Percentiles rank a stretch among this genome's conserved stretches.
These are phyloP conservation scores for Plantago rigida DNA, from an alignment of 305 asterid species.

Conservation along the genomic window DNA sequence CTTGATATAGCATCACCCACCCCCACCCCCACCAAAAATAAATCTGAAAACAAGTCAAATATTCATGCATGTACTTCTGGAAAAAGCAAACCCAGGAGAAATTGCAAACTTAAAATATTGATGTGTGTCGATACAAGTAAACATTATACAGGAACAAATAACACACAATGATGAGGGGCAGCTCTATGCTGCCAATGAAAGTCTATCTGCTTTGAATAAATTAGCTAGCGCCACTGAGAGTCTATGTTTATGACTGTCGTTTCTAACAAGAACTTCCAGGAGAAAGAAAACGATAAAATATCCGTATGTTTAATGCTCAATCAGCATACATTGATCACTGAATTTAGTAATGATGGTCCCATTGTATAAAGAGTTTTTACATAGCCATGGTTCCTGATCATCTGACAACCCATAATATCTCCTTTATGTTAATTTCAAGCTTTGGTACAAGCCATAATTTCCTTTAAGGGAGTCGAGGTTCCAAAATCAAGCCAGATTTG, in stretches of 20 bases:
- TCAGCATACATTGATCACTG: neutral
- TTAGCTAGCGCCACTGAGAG: neutral
- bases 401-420: neutral
- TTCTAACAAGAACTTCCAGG: neutral
- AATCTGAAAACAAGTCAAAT: no score
- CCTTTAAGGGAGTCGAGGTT: neutral
- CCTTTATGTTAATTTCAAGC: neutral
- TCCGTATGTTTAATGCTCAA: neutral
- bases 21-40: constrained; percentile 9
- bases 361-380: neutral
- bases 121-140: neutral
- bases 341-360: neutral
- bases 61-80: no score
- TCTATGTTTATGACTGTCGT: neutral
- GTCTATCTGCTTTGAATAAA: neutral
- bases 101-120: no score
- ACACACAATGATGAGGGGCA: neutral
- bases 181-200: neutral
- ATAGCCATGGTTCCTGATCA: neutral
- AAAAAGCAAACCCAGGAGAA: no score
- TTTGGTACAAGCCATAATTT: neutral
- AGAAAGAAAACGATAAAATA: neutral
- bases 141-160: neutral
- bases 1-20: constrained; percentile 23
- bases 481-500: neutral